Evolutionary conservation across 106 monocot genomes (phyloP).

Genomic region (Dendrobium chrysotoxum): DNA sequence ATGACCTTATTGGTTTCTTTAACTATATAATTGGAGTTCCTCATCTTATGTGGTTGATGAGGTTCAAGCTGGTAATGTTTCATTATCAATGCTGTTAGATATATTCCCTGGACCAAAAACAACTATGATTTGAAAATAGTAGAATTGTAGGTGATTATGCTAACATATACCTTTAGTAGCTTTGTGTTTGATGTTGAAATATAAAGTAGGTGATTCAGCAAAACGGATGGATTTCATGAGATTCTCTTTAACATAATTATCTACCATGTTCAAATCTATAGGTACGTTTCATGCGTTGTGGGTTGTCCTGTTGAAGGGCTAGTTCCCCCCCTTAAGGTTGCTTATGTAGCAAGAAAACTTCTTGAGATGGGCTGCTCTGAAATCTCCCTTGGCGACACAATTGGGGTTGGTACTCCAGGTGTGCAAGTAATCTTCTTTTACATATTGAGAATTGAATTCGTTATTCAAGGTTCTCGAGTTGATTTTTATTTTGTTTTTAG

Average conservation of each 20-base stretch:
- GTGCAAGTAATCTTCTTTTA: slow-evolving; percentile 6
- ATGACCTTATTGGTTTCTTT: neutral
- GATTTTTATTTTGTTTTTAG: neutral
- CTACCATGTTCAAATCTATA: slow-evolving; percentile 12
- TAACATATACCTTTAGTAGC: neutral
- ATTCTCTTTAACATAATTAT: neutral
- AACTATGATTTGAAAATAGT: neutral
- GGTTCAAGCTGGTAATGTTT: neutral
- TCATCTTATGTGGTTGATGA: neutral
- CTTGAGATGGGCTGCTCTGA: slow-evolving; percentile 85
- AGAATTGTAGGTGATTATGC: neutral
- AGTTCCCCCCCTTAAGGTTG: slow-evolving; percentile 57
- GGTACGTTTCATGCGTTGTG: slow-evolving; percentile 81
- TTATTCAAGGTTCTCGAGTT: neutral
- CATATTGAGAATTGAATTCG: neutral
- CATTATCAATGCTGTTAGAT: neutral
- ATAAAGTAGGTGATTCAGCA: neutral
- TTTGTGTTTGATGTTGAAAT: neutral
- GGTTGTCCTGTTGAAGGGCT: slow-evolving; percentile 82
- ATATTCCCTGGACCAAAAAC: neutral
- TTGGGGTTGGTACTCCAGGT: slow-evolving; percentile 89
- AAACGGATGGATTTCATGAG: neutral
- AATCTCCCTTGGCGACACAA: slow-evolving; percentile 87
- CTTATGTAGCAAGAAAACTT: slow-evolving; percentile 74
- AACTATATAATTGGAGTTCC: neutral